Evolutionary conservation across 208 protist genomes (phyloP), one percentile per base, ranked within the genome.

Genomic region (Crithidia brevicula): DNA sequence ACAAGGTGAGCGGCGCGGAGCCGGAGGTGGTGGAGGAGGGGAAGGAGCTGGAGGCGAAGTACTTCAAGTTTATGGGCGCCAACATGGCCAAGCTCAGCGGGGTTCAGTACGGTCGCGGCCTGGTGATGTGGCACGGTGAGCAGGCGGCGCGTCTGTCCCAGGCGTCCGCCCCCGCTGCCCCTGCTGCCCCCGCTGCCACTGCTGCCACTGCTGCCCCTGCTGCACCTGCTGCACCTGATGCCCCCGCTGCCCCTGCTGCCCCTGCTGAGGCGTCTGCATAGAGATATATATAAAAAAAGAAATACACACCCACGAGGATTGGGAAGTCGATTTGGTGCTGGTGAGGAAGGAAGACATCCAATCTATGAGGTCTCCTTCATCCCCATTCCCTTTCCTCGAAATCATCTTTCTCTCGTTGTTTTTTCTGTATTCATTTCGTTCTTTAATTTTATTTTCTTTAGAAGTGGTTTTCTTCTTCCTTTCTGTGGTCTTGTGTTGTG

Each of bases 31-130:
- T 78, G 7, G 49, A 56, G 62, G 79, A 89, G 50, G 80, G 81
- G 23, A 71, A 62, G 43, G 66, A 65, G 20, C 25, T 85, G 43
- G 86, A 92, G 70, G 43, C 51, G 51, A 60, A 79, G 53, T 83
- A 83, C 58, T 85, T 73, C 52, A n/a, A 23, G 11, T 67, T 76
- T 36, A 74, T 86, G 61, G 52, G 25, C 1, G 52, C 57, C n/a
- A 68, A 63, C 33, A 25, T 64, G 18, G 23, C 30, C 9, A 58
- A 78, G 65, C 70, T 81, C 30, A 68, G 57, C 50, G 51, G 54
- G 45, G 74, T 62, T 25, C 61, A 50, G 46, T 83, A 61, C 54
- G 72, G 75, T n/a, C 50, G 69, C 28, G 81, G 77, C 23, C 34
- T 87, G 1, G 47, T 73, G 18, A 38, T 31, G 18, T 87, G 81